Percentiles rank a stretch among this genome's conserved stretches.
Conservation (phyloP, 164 flowering plant genomes). For the Paratinospora sagittata region DNA sequence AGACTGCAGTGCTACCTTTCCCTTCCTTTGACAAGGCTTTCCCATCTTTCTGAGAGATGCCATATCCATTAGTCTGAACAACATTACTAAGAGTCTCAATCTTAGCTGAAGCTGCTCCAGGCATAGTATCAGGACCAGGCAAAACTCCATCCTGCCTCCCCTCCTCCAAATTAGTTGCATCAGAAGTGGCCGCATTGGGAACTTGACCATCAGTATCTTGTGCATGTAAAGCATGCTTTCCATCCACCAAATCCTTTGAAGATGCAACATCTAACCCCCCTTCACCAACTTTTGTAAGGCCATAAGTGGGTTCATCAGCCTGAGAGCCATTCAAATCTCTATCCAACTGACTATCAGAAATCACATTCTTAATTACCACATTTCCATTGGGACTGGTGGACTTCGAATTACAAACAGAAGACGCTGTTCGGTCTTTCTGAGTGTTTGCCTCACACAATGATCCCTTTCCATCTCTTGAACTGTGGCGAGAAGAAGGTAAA, state of each 20-base stretch:
- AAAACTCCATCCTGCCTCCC: constrained; percentile 25
- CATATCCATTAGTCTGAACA: constrained; percentile 33
- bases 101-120: constrained; percentile 18
- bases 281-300: constrained; percentile 25
- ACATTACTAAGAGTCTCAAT: constrained; percentile 29
- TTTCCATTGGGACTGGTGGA: constrained; percentile 39
- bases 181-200: constrained; percentile 17
- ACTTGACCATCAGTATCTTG: constrained; percentile 22
- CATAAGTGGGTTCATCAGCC: constrained; percentile 20
- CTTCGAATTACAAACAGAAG: constrained; percentile 35
- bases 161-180: constrained; percentile 19
- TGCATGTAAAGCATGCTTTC: constrained; percentile 23
- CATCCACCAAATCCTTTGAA: constrained; percentile 24
- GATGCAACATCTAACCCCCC: constrained; percentile 20
- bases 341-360: constrained; percentile 35
- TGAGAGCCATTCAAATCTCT: constrained; percentile 33
- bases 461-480: constrained; percentile 47
- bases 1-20: too few species aligned
- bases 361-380: constrained; percentile 20
- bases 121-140: constrained; percentile 28
- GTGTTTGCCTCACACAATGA: constrained; percentile 29
- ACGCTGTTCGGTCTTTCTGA: constrained; percentile 30
- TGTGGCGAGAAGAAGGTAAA: constrained; percentile 39
- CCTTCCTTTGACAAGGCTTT: too few species aligned
- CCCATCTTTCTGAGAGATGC: constrained; percentile 24